Percentiles rank a stretch among this genome's conserved stretches.
Evolutionary conservation across 331 rosid genomes (phyloP).

Genomic region (Quercus tomentella): DNA sequence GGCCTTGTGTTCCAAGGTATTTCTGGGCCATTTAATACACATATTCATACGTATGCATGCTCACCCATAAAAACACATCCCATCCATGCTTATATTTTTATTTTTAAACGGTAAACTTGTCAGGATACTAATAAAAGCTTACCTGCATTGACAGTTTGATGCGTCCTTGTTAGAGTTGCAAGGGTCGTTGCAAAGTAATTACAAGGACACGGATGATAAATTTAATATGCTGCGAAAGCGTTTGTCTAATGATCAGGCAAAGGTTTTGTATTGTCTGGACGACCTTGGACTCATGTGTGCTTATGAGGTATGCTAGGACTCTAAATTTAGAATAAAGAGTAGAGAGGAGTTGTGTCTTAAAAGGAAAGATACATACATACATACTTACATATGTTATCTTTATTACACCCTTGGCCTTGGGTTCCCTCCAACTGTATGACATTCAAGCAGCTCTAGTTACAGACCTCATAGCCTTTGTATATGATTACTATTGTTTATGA

Average conservation of each 20-base stretch:
- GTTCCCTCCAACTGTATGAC: background rate
- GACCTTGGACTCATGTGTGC: slow-evolving; percentile 85
- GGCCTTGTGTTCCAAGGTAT: slow-evolving; percentile 69
- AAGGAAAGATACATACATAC: background rate
- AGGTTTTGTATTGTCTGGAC: slow-evolving; percentile 69
- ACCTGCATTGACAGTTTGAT: slow-evolving; percentile 50
- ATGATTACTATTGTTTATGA: background rate
- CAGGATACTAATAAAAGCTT: slow-evolving; percentile 15
- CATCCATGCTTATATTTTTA: background rate
- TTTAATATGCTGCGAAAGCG: slow-evolving; percentile 47
- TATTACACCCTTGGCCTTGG: background rate
- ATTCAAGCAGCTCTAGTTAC: background rate
- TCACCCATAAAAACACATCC: background rate
- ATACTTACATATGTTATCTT: too few relatives aligned
- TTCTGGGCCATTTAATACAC: background rate
- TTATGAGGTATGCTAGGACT: slow-evolving; percentile 61
- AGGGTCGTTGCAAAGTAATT: slow-evolving; percentile 29
- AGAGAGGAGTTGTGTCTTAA: background rate
- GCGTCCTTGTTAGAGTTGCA: slow-evolving; percentile 46
- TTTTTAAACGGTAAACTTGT: slow-evolving; percentile 8
- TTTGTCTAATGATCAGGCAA: slow-evolving; percentile 53
- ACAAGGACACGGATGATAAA: slow-evolving; percentile 42
- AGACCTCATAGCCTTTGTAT: background rate
- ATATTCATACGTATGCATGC: background rate
- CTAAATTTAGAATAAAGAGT: slow-evolving; percentile 2